These are phyloP conservation scores for Fusarium aywerte DNA, from an alignment of 2,329 filamentous ascomycete species.

Conservation along the genomic window DNA sequence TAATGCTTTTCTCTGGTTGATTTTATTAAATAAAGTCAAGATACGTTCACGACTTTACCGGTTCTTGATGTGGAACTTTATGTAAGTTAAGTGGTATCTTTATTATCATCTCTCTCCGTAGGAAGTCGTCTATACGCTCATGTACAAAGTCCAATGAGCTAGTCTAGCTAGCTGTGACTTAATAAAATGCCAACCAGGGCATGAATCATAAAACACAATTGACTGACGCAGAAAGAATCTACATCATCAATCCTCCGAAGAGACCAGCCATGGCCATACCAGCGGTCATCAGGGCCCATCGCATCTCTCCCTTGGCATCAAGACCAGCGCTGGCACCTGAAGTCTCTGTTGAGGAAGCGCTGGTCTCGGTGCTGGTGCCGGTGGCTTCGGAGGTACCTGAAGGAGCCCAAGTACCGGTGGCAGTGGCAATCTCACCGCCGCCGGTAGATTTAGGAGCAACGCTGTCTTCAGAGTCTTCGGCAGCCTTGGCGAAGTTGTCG, in stretches of 20 bases:
- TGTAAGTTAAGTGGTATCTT: not conserved
- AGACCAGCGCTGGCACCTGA: conserved; percentile 33
- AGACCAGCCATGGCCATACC: conserved; percentile 39
- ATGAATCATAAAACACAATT: conserved; percentile 18
- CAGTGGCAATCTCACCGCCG: conserved; percentile 33
- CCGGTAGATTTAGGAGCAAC: conserved; percentile 37
- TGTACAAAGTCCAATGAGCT: conserved; percentile 20
- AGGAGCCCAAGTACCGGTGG: conserved; percentile 24
- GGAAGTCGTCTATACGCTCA: conserved; percentile 6
- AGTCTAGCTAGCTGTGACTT: conserved; percentile 22
- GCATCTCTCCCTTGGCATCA: conserved; percentile 35
- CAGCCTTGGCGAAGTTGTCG: conserved; percentile 24
- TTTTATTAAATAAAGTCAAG: not conserved
- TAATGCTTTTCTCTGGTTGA: not conserved
- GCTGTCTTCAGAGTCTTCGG: conserved; percentile 23
- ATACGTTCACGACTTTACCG: not conserved
- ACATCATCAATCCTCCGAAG: conserved; percentile 41
- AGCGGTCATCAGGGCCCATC: conserved; percentile 42
- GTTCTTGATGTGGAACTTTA: not conserved
- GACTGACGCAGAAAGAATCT: conserved; percentile 3
- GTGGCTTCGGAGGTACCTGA: conserved; percentile 21
- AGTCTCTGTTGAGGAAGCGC: conserved; percentile 13
- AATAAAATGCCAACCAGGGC: conserved; percentile 26
- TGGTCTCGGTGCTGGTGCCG: conserved; percentile 24
- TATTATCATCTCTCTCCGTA: conserved; percentile 18